phyloP scores from a whole-genome alignment of 257 asterid genomes.

The Paulownia fortunei region DNA sequence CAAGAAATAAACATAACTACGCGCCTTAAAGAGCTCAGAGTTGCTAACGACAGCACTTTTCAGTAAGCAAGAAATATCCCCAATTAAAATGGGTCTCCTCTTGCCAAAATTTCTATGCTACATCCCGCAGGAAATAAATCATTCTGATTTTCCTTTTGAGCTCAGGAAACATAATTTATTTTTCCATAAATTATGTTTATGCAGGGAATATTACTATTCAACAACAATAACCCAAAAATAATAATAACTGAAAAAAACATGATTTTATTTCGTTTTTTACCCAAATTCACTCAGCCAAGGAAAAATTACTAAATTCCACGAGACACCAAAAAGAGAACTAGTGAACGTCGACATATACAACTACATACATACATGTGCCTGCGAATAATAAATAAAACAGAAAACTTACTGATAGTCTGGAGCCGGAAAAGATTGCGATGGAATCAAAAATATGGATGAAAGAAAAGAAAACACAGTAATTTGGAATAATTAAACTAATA shows the following conservation, averaged over 20 bases:
- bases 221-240: background rate
- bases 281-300: constrained; percentile 2
- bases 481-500: constrained; percentile 35
- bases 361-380: background rate
- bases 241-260: background rate
- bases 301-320: background rate
- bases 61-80: background rate
- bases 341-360: constrained; percentile 2
- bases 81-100: background rate
- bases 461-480: constrained; percentile 20
- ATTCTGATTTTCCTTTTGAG: background rate
- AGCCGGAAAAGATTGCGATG: constrained; percentile 27
- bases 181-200: background rate
- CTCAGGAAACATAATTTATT: background rate
- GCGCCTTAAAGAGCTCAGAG: background rate
- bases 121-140: background rate
- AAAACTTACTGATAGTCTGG: constrained; percentile 40
- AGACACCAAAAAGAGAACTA: constrained; percentile 23
- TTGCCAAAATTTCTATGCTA: background rate
- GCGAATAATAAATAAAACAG: background rate
- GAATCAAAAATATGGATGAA: background rate
- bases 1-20: background rate
- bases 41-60: background rate
- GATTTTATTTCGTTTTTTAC: background rate
- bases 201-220: background rate